Percentiles rank a stretch among this genome's conserved stretches.
Evolutionary conservation across 345 rosid genomes (phyloP).

Genomic region (Limnanthes douglasii): DNA sequence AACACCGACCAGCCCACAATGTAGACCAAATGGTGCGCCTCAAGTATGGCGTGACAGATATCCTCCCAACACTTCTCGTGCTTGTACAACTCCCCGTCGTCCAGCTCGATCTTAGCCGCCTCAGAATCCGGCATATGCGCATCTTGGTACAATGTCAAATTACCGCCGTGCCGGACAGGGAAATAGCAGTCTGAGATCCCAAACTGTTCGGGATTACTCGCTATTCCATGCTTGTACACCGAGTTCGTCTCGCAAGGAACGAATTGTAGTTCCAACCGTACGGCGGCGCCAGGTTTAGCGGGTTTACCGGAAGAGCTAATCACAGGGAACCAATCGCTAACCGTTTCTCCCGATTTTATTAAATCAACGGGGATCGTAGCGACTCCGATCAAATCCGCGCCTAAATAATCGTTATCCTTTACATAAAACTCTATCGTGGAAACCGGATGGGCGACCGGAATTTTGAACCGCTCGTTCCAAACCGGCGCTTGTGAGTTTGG

Average conservation of each 20-base stretch:
- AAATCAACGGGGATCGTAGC: constrained; percentile 24
- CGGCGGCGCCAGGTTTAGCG: constrained; percentile 54
- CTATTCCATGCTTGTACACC: constrained; percentile 29
- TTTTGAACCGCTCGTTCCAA: constrained; percentile 59
- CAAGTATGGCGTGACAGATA: constrained; percentile 64
- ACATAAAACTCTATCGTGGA: constrained; percentile 44
- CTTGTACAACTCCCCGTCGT: constrained; percentile 24
- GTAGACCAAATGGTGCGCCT: constrained; percentile 82
- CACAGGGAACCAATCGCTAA: constrained; percentile 65
- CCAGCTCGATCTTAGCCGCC: constrained; percentile 45
- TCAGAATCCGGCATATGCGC: constrained; percentile 44
- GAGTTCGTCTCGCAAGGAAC: constrained; percentile 26
- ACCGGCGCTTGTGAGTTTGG: constrained; percentile 39
- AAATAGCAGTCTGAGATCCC: constrained; percentile 48
- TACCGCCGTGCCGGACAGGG: constrained; percentile 45
- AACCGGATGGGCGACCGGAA: constrained; percentile 69
- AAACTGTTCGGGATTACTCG: constrained; percentile 12
- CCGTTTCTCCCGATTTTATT: constrained; percentile 22
- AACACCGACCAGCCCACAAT: constrained; percentile 79
- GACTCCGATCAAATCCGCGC: constrained; percentile 61
- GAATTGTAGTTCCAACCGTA: constrained; percentile 44
- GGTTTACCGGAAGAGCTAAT: constrained; percentile 32
- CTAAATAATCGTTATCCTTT: constrained; percentile 71
- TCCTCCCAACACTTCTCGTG: constrained; percentile 84
- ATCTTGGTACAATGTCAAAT: constrained; percentile 65